Conservation (phyloP, 2,329 filamentous ascomycete species). For the Clonostachys byssicola region DNA sequence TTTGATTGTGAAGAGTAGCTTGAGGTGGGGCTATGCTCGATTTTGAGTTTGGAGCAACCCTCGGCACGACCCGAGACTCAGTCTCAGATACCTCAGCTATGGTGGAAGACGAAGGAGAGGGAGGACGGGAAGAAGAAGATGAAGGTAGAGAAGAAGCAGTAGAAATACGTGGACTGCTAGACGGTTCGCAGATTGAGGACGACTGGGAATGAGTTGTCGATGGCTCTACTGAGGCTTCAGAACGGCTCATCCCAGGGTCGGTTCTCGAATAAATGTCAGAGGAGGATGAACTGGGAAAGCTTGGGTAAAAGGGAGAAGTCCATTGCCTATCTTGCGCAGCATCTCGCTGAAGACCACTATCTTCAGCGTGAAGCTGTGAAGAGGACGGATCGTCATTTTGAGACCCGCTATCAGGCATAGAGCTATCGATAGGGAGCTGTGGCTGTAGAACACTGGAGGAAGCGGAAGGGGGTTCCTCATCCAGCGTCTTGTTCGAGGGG, state of each 20-base stretch:
- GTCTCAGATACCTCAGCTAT: too few species aligned
- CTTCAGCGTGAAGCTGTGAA: slow-evolving; percentile 26
- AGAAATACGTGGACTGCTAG: slow-evolving; percentile 1
- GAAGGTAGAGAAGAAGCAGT: slow-evolving; percentile 5
- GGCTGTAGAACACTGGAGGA: slow-evolving; percentile 22
- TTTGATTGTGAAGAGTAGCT: too few species aligned
- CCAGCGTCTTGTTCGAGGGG: not conserved
- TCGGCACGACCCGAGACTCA: too few species aligned
- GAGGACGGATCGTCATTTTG: slow-evolving; percentile 14
- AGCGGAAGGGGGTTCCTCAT: slow-evolving; percentile 11
- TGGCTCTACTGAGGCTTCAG: not conserved
- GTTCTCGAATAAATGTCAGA: slow-evolving; percentile 13
- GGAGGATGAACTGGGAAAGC: slow-evolving; percentile 50
- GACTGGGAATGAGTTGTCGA: not conserved
- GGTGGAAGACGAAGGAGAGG: too few species aligned
- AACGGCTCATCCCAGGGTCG: not conserved
- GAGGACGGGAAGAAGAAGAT: too few species aligned
- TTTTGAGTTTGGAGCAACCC: too few species aligned
- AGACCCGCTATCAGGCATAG: not conserved
- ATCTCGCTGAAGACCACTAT: slow-evolving; percentile 20
- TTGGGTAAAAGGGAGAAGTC: slow-evolving; percentile 45
- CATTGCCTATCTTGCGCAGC: slow-evolving; percentile 16
- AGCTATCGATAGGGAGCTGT: slow-evolving; percentile 5
- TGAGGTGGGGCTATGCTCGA: too few species aligned
- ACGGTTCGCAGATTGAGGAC: not conserved